phyloP scores from a whole-genome alignment of 495 filamentous ascomycete genomes.

The Hyaloscypha hepaticicola region DNA sequence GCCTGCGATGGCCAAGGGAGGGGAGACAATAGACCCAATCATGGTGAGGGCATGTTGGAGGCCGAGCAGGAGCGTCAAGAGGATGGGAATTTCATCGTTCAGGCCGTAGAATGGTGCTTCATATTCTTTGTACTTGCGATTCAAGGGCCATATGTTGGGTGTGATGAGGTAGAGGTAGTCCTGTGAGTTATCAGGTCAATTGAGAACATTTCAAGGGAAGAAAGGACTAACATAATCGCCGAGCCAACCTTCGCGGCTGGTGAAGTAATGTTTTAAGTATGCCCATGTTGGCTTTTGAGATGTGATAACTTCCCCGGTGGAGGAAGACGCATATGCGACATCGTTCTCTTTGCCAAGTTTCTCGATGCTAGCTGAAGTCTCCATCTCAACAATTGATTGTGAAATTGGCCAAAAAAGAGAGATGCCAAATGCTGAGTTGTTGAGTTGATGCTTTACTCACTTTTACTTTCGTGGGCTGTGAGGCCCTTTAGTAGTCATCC shows the following conservation, averaged over 20 bases:
- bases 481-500: slow-evolving; percentile 9
- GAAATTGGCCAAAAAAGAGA: slow-evolving; percentile 9
- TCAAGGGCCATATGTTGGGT: slow-evolving; percentile 41
- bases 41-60: slow-evolving; percentile 41
- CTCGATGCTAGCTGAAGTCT: slow-evolving; percentile 21
- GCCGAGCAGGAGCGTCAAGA: slow-evolving; percentile 41
- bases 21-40: slow-evolving; percentile 38
- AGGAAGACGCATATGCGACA: slow-evolving; percentile 22
- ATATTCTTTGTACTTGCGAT: slow-evolving; percentile 40
- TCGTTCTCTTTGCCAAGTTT: slow-evolving; percentile 23
- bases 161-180: slow-evolving; percentile 43
- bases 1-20: slow-evolving; percentile 40
- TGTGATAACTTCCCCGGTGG: neutral
- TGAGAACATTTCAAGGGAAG: neutral
- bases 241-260: slow-evolving; percentile 37
- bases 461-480: neutral
- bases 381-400: slow-evolving; percentile 11
- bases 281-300: slow-evolving; percentile 25
- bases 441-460: neutral
- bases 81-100: slow-evolving; percentile 35
- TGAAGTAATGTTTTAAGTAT: slow-evolving; percentile 38
- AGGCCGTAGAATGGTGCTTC: slow-evolving; percentile 43
- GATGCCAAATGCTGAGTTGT: slow-evolving; percentile 6
- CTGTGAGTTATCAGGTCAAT: slow-evolving; percentile 15
- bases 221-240: slow-evolving; percentile 39